Evolutionary conservation across 2,329 filamentous ascomycete genomes (phyloP).

Genomic region (Tothia fuscella): DNA sequence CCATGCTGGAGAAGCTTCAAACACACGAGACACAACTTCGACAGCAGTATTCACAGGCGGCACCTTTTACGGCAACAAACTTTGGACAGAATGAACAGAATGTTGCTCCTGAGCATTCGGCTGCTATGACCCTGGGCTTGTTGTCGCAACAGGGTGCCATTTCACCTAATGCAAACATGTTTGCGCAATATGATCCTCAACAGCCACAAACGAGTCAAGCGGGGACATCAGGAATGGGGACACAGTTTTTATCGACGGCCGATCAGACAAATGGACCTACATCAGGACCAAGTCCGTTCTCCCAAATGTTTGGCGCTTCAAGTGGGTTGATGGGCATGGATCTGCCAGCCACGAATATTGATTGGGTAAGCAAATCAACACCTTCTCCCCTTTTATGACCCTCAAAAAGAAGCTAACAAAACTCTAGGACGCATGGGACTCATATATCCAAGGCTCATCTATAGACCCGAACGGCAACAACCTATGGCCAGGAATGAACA

Average conservation of each 20-base stretch:
- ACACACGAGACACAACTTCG: conserved; percentile 27
- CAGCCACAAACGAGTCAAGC: not conserved
- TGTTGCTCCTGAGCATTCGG: conserved; percentile 46
- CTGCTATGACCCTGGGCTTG: conserved; percentile 60
- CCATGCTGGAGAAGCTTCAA: conserved; percentile 73
- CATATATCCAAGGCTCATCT: conserved; percentile 43
- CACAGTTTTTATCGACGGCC: conserved; percentile 20
- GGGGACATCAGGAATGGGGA: conserved; percentile 18
- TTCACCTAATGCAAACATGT: conserved; percentile 34
- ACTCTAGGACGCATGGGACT: conserved; percentile 54
- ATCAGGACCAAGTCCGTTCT: conserved; percentile 41
- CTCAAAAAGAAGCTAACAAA: conserved; percentile 6
- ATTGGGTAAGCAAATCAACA: conserved; percentile 44
- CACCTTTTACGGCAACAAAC: conserved; percentile 16
- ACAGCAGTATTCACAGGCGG: conserved; percentile 16
- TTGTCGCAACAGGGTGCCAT: conserved; percentile 51
- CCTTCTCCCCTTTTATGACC: conserved; percentile 9
- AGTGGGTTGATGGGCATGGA: conserved; percentile 41
- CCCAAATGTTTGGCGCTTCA: conserved; percentile 39
- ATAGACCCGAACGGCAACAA: not conserved
- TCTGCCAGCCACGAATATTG: conserved; percentile 42
- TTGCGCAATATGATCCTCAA: conserved; percentile 18
- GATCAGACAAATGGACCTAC: conserved; percentile 24
- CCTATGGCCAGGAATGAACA: not conserved
- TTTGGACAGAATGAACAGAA: conserved; percentile 14